Evolutionary conservation across 306 rosid genomes (phyloP), one percentile per base, ranked within the genome.

Genomic region (Casuarina cunninghamiana): DNA sequence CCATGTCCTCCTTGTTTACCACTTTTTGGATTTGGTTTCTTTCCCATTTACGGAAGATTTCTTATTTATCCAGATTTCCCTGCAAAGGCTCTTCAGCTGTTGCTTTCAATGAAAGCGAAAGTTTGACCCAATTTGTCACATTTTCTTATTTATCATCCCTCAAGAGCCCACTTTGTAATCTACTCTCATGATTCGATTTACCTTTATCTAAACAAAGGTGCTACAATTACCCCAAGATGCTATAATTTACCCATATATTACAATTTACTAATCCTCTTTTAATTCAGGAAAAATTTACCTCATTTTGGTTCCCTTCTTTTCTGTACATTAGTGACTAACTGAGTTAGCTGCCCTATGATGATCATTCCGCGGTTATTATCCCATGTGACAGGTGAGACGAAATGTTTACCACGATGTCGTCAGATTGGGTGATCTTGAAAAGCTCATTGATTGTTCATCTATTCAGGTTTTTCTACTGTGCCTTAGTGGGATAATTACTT

Each of bases 381-480:
- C 49, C 32, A 26, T 26, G 32, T 26, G 32, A 26, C 32, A 94
- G 97, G 94, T 94, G 86, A 84, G 98, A 77, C 89, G 98, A 74
- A 92, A 94, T 79, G 98, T 94, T 79, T 94, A 94, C 87, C 98
- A 94, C 75, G 90, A 94, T 43, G 98, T 94, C 46, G 88, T 94
- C 80, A 86, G 98, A 77, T 89, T 92, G 88, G 90, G 87, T 42
- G 98, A 94, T 81, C 89, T 94, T 53, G 97, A 94, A 54, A 92
- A 90, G 89, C 96, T 94, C 79, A 88, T 94, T 55, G 92, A 94
- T 82, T 94, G 97, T 75, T 84, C 97, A 69, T 89, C 77, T 62
- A 89, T 92, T 78, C 98, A 94, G 97, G 98, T 93, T 77, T 73
- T 84, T 42, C 60, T 53, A 15, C 0, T 80, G 46, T 80, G 63